phyloP scores from a whole-genome alignment of 2,329 filamentous ascomycete genomes.

The Neofusicoccum parvum region DNA sequence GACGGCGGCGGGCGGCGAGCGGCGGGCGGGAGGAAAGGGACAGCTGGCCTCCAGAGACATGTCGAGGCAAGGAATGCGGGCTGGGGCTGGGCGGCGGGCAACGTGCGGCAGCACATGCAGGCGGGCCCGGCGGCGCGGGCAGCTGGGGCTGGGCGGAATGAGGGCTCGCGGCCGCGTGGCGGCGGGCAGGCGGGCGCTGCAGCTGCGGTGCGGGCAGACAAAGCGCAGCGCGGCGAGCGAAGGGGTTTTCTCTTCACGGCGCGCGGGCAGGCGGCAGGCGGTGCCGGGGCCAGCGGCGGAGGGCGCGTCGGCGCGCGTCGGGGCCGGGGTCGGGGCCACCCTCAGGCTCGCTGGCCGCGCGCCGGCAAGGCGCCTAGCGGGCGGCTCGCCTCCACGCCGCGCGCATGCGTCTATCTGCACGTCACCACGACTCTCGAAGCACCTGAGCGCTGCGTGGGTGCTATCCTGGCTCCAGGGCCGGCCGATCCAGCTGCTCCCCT shows the following conservation, averaged over 20 bases:
- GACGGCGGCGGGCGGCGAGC: neutral
- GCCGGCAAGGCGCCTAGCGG: constrained; percentile 10
- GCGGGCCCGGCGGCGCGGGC: constrained; percentile 8
- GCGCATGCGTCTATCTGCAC: constrained; percentile 20
- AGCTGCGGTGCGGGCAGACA: constrained; percentile 10
- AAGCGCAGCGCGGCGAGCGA: neutral
- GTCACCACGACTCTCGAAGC: constrained; percentile 13
- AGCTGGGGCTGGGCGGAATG: constrained; percentile 11
- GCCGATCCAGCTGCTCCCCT: constrained; percentile 13
- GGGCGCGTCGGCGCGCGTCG: too few relatives aligned
- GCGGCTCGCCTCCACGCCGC: constrained; percentile 11
- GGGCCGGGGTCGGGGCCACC: too few relatives aligned
- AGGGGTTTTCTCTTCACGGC: constrained; percentile 4
- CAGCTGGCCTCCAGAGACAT: constrained; percentile 5
- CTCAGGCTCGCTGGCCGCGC: too few relatives aligned
- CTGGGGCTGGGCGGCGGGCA: constrained; percentile 13
- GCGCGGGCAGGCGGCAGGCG: neutral
- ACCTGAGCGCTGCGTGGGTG: constrained; percentile 9
- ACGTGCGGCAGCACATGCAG: constrained; percentile 22
- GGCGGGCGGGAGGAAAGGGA: constrained; percentile 7
- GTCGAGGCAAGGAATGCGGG: constrained; percentile 17
- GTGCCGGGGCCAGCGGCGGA: neutral
- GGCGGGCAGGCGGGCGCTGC: neutral
- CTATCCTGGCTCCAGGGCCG: constrained; percentile 15
- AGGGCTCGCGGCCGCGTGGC: constrained; percentile 2